Evolutionary conservation across 495 filamentous ascomycete genomes (phyloP).

Genomic region (Aspergillus sclerotiicarbonarius): DNA sequence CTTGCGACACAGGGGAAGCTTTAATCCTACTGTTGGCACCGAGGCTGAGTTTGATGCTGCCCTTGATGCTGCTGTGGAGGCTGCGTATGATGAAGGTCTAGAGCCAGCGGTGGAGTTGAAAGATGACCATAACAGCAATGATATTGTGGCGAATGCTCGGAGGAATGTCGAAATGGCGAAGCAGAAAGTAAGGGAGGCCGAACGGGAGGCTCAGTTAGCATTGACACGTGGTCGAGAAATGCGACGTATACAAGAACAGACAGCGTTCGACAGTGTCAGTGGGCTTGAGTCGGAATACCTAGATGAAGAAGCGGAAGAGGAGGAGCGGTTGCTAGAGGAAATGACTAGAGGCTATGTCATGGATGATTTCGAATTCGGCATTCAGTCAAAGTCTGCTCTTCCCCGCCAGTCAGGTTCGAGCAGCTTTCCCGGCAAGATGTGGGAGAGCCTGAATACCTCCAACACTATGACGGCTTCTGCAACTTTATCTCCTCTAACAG

Average conservation of each 20-base stretch:
- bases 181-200: conserved; percentile 74
- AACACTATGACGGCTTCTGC: conserved; percentile 72
- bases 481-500: conserved; percentile 72
- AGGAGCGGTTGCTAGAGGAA: conserved; percentile 88
- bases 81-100: conserved; percentile 90
- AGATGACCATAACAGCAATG: conserved; percentile 38
- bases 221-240: conserved; percentile 48
- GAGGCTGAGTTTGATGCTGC: conserved; percentile 95
- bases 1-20: conserved; percentile 63
- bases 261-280: conserved; percentile 26
- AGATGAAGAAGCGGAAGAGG: conserved; percentile 82
- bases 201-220: conserved; percentile 67
- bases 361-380: conserved; percentile 81
- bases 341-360: conserved; percentile 86
- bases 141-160: conserved; percentile 56
- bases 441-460: conserved; percentile 82
- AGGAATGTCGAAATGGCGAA: conserved; percentile 75
- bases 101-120: conserved; percentile 61
- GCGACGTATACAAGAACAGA: conserved; percentile 39
- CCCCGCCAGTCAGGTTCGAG: conserved; percentile 90
- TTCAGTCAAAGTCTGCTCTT: conserved; percentile 69
- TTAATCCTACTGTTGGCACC: conserved; percentile 67
- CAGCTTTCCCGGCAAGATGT: conserved; percentile 76
- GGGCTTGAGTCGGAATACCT: conserved; percentile 47
- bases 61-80: conserved; percentile 92